Percentiles rank a stretch among this genome's conserved stretches.
Evolutionary conservation across 2,329 filamentous ascomycete genomes (phyloP).

Genomic region (Exophiala sp.): DNA sequence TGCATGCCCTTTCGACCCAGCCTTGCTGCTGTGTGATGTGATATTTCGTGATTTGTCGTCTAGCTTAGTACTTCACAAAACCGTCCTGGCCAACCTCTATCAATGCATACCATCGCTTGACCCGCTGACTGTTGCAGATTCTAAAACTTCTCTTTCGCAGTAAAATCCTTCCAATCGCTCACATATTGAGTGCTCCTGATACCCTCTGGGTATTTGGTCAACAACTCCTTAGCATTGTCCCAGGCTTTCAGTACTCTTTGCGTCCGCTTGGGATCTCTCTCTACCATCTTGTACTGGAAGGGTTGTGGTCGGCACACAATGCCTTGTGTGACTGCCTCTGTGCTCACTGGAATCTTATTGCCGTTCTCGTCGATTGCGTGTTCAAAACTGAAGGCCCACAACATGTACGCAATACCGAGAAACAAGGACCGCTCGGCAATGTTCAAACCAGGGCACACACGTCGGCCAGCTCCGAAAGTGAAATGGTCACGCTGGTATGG

Average conservation of each 20-base stretch:
- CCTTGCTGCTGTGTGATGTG: too few relatives aligned
- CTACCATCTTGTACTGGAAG: neutral
- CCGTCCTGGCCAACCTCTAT: too few relatives aligned
- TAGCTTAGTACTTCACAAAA: too few relatives aligned
- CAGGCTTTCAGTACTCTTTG: neutral
- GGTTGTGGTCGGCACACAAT: neutral
- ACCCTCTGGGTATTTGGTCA: neutral
- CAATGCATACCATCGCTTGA: too few relatives aligned
- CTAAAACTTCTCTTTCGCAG: neutral
- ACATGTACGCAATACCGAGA: constrained; percentile 55
- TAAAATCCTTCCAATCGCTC: neutral
- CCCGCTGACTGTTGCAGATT: neutral
- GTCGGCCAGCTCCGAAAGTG: constrained; percentile 54
- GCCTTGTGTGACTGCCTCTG: neutral
- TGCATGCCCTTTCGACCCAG: too few relatives aligned
- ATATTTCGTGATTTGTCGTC: too few relatives aligned
- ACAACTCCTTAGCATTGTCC: neutral
- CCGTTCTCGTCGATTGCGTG: neutral
- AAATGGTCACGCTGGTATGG: constrained; percentile 32
- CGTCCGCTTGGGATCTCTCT: neutral
- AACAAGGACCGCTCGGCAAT: constrained; percentile 39
- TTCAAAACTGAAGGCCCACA: constrained; percentile 7
- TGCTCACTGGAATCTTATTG: neutral
- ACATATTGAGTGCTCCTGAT: neutral
- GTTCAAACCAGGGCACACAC: constrained; percentile 31